Evolutionary conservation across 805 yeast genomes (phyloP), one percentile per base, ranked within the genome.

Genomic region (Tetrapisispora namnaoensis): DNA sequence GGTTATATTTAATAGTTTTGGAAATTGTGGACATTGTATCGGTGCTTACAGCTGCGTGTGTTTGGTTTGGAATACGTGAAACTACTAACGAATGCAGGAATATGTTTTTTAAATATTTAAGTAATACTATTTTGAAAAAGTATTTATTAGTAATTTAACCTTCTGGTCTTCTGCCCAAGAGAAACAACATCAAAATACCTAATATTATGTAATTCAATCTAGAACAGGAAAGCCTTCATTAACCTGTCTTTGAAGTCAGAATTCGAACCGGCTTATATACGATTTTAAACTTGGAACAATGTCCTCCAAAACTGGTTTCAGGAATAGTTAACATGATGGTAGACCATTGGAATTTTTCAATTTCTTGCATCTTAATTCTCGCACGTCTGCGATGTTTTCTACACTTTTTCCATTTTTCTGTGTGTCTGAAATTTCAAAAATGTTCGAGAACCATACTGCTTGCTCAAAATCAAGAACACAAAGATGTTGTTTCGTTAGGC

Each of bases 1-100:
- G 70, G 38, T 63, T 66, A 52, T 55, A 68, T 48, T 67, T 67
- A 30, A 73, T 59, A n/a, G 68, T 60, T 45, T 70, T 69, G 2
- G 77, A 72, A 28, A 71, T 22, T 60, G 41, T 47, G 13, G 66
- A 44, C 22, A 51, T 52, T 58, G 56, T 63, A 22, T 45, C 28
- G 14, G 39, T 14, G 20, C 13, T 24, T 4, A 18, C 32, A 14
- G 37, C 30, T 37, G 30, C 32, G 21, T 24, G 43, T 3, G 21
- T 27, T 24, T 22, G 32, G 7, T 4, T 21, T 37, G 17, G 40
- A 20, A 30, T 21, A 21, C 17, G 42, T 18, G 24, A 22, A 22
- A 27, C n/a, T 7, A 40, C n/a, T n/a, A 40, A 27, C 8, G 22
- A 10, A 22, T 27, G 24, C n/a, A 40, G n/a, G 6, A 40, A 40